Base-by-base conservation (phyloP, 1,139 yeast species). In the Saccharomyces hybrid region DNA sequence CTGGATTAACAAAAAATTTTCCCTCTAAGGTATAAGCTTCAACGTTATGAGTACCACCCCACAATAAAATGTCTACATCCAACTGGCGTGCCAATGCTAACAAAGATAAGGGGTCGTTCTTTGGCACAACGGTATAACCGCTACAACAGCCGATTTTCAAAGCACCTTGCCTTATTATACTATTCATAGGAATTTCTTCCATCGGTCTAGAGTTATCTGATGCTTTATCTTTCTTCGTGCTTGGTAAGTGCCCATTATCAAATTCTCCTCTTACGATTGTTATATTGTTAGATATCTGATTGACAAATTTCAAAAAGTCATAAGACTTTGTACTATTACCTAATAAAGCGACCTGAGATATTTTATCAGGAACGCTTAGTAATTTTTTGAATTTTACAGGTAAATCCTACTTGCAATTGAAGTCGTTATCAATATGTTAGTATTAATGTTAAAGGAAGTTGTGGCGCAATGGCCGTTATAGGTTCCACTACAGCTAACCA, bases 31-130 rank as follows among this genome's bases (percentile, higher is more conserved):
- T 88, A 66, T 89, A 93, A 0, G 97, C 97, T 67, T 93, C 98
- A 6, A 89, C 95, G 59, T 83, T 82, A 69, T 89, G 96, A 1
- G 96, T 85, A 0, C 97, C 96, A n/a, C 98, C 98, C 88, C 95
- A 89, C n/a, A 93, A 77, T 63, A 93, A 75, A 8, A 93, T 80
- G 70, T 93, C 98, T 49, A 88, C 98, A 68, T 91, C 96, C 76
- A 91, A 76, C 71, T 90, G 93, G 57, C 99, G 78, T 0, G 99
- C 97, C 57, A 88, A 79, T 1, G 87, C 81, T 62, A 88, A 76
- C 56, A 93, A 75, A 48, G 95, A 84, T 63, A 91, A 81, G 2
- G 97, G 96, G 65, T 93, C 99, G 49, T 83, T 82, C 58, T 83
- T 81, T 1, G 99, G 99, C 9, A 91, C 84, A 2, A 90, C 77